These are phyloP conservation scores for Poteriospumella lacustris DNA, from an alignment of 108 stramenopile species.

Conservation along the genomic window DNA sequence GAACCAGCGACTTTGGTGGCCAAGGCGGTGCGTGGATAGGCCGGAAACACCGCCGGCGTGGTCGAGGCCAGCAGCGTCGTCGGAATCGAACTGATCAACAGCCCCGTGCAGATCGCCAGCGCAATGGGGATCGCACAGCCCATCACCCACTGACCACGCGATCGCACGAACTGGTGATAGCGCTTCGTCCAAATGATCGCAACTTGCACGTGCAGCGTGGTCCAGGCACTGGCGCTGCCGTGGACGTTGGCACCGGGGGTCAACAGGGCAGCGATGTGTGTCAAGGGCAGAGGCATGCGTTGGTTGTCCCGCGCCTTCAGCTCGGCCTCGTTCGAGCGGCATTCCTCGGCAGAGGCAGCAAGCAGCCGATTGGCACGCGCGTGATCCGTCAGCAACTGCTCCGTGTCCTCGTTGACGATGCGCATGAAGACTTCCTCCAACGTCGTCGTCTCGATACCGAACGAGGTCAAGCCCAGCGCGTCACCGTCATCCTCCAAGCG, in stretches of 20 bases:
- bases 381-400: slow-evolving; percentile 4
- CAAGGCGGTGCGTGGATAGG: background rate
- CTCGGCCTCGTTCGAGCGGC: background rate
- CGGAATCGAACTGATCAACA: slow-evolving; percentile 6
- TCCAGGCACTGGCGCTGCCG: background rate
- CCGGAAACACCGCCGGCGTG: background rate
- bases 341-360: slow-evolving; percentile 16
- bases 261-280: background rate
- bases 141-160: slow-evolving; percentile 24
- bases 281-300: background rate
- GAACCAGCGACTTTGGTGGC: background rate
- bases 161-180: slow-evolving; percentile 3
- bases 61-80: background rate
- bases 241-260: background rate
- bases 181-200: background rate
- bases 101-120: background rate
- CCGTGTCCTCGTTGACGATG: slow-evolving; percentile 23
- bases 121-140: background rate
- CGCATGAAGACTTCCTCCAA: slow-evolving; percentile 28
- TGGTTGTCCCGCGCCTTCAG: background rate
- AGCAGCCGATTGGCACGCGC: slow-evolving; percentile 1
- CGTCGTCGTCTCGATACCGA: slow-evolving; percentile 27
- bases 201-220: background rate
- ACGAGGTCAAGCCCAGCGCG: background rate
- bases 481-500: background rate